Evolutionary conservation across 169 alveolate genomes (phyloP).

Genomic region (Plasmodium knowlesi): DNA sequence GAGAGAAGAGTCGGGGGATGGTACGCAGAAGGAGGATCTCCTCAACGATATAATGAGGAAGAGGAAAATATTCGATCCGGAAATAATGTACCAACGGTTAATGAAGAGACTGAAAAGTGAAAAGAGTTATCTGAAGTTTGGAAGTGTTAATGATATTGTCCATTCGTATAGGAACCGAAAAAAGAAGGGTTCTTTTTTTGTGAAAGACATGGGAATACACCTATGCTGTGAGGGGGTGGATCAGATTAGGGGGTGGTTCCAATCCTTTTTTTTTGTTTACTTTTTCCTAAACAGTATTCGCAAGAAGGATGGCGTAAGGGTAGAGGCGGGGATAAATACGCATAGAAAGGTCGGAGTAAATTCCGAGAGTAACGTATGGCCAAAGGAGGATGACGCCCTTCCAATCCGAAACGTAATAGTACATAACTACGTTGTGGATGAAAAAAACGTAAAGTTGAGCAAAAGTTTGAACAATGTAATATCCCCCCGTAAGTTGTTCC

Average conservation of each 20-base stretch:
- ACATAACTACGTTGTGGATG: slow-evolving; percentile 95
- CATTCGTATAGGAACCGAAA: not conserved
- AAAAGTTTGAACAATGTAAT: slow-evolving; percentile 95
- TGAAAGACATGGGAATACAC: not conserved
- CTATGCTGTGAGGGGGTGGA: slow-evolving; percentile 87
- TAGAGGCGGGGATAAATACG: too few species aligned
- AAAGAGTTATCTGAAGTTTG: not conserved
- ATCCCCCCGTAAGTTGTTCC: not conserved
- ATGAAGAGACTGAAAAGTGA: slow-evolving; percentile 20
- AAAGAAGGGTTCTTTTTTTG: not conserved
- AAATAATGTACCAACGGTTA: slow-evolving; percentile 24
- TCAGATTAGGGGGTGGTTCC: slow-evolving; percentile 92
- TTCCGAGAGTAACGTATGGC: too few species aligned
- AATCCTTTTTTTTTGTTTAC: slow-evolving; percentile 80
- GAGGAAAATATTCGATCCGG: slow-evolving; percentile 53
- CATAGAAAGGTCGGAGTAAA: too few species aligned
- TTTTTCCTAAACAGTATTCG: slow-evolving; percentile 35
- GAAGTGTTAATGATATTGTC: slow-evolving; percentile 1
- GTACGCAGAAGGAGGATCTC: not conserved
- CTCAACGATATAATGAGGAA: slow-evolving; percentile 39
- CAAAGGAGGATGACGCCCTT: slow-evolving; percentile 69
- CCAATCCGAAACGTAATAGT: slow-evolving; percentile 93
- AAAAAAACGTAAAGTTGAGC: slow-evolving; percentile 94
- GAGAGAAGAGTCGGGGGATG: not conserved
- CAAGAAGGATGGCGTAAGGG: not conserved